phyloP scores from a whole-genome alignment of 371 early-diverging fungal species.

The Mortierella sp. region DNA sequence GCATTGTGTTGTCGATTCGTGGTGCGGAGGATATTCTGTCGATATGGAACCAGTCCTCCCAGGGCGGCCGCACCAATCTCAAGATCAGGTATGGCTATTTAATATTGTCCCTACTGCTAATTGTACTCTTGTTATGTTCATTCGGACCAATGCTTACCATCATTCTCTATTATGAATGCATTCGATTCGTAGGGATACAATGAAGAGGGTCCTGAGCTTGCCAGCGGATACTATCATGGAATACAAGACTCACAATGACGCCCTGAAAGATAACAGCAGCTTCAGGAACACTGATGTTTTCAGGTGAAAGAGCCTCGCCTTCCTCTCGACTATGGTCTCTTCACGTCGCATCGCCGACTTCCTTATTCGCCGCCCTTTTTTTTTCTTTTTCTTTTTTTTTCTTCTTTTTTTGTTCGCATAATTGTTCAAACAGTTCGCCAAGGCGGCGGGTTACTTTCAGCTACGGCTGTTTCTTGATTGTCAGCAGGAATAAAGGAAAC shows the following conservation, averaged over 20 bases:
- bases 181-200: constrained; percentile 75
- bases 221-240: constrained; percentile 93
- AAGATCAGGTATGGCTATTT: constrained; percentile 73
- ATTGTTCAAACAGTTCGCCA: background rate
- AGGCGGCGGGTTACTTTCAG: background rate
- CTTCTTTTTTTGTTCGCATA: constrained; percentile 4
- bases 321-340: background rate
- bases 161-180: background rate
- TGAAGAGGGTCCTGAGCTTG: constrained; percentile 86
- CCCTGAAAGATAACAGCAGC: constrained; percentile 88
- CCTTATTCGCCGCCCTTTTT: constrained; percentile 61
- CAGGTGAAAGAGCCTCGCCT: constrained; percentile 58
- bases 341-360: background rate
- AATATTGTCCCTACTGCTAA: too few relatives aligned
- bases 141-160: background rate
- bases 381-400: background rate
- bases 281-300: constrained; percentile 92
- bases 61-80: constrained; percentile 85
- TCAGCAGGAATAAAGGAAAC: background rate
- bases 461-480: background rate
- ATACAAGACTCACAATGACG: constrained; percentile 96
- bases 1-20: constrained; percentile 95
- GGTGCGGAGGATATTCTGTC: constrained; percentile 95
- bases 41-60: constrained; percentile 93
- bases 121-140: background rate